Evolutionary conservation across 2,329 filamentous ascomycete species (phyloP), one percentile per base, ranked within the genome.

Genomic region (Cryoendolithus antarcticus): DNA sequence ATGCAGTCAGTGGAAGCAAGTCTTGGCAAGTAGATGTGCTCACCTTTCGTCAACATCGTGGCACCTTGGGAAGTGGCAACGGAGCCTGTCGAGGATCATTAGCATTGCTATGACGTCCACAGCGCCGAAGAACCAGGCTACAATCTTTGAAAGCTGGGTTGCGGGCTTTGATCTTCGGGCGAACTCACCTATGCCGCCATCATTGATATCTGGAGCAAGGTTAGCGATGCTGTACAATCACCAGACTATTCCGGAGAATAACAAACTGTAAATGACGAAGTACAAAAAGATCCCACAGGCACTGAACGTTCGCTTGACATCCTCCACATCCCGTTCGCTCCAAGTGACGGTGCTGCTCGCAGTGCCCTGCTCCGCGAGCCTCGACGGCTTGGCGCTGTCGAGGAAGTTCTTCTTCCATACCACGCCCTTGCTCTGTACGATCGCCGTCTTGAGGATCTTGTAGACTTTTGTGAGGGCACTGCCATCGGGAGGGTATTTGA

Each of bases 311-410:
- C 15, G 12, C 24, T 30, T 78, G 34, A 86, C 63, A 52, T 86
- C 80, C 2, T 82, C 77, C 30, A 85, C 66, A 46, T 83, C 83
- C 47, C 71, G 67, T 49, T 84, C 77, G 36, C 79, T 71, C 77
- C 79, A 85, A 1, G 65, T 36, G 11, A 51, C 39, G 24, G 24
- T 8, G 24, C 24, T 27, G 24, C 24, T 27, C 24, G 24, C 24
- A 27, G 7, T 27, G 24, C 24, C 44, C 12, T 39, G 34, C 13
- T 35, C 38, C 9, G 43, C 38, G 9, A 54, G 44, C 19, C 36
- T 38, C 9, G 42, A 43, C 6, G 52, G 51, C 38, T 44, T 50
- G 3, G 46, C 52, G 15, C 40, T 35, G 4, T 52, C 41, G 40
- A 42, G 19, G 39, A 51, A 51, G 5, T 42, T 43, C 3, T 43